phyloP scores from a whole-genome alignment of 495 filamentous ascomycete genomes.

The Penicillium robsamsonii region DNA sequence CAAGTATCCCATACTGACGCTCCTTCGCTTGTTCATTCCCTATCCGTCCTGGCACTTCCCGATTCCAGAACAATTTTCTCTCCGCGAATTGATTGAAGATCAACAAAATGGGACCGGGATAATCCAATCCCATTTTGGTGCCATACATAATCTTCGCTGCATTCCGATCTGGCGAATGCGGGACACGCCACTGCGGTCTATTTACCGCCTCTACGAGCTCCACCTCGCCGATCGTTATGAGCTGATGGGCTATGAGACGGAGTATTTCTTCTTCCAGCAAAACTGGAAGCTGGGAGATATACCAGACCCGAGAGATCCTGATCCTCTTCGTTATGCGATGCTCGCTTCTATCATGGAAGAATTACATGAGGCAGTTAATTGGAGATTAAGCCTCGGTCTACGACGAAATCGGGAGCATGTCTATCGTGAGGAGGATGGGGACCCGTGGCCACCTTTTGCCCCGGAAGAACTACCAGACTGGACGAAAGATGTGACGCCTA shows the following conservation, averaged over 20 bases:
- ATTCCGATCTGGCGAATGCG: slow-evolving; percentile 38
- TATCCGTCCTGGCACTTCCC: slow-evolving; percentile 29
- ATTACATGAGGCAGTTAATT: slow-evolving; percentile 39
- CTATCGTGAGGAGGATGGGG: slow-evolving; percentile 24
- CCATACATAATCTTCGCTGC: slow-evolving; percentile 13
- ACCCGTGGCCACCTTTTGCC: slow-evolving; percentile 25
- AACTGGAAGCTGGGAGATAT: slow-evolving; percentile 30
- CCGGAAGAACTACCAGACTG: slow-evolving; percentile 24
- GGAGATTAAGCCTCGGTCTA: slow-evolving; percentile 37
- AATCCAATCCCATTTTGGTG: neutral
- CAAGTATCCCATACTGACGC: slow-evolving; percentile 23
- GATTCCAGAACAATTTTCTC: slow-evolving; percentile 25
- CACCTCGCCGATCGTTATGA: slow-evolving; percentile 25
- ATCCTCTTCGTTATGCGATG: slow-evolving; percentile 40
- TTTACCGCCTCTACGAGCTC: slow-evolving; percentile 42
- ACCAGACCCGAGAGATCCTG: slow-evolving; percentile 34
- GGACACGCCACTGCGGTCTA: slow-evolving; percentile 37
- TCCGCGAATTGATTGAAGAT: slow-evolving; percentile 19
- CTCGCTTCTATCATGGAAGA: slow-evolving; percentile 38
- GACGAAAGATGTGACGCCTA: slow-evolving; percentile 21
- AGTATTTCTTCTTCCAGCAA: slow-evolving; percentile 39
- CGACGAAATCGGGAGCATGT: slow-evolving; percentile 30
- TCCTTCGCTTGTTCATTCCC: slow-evolving; percentile 26
- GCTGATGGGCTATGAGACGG: slow-evolving; percentile 32
- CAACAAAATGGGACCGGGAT: slow-evolving; percentile 14